Percentiles rank a stretch among this genome's conserved stretches.
These are phyloP conservation scores for Tylopilus balloui DNA, from an alignment of 768 basidiomycete species.

Conservation along the genomic window DNA sequence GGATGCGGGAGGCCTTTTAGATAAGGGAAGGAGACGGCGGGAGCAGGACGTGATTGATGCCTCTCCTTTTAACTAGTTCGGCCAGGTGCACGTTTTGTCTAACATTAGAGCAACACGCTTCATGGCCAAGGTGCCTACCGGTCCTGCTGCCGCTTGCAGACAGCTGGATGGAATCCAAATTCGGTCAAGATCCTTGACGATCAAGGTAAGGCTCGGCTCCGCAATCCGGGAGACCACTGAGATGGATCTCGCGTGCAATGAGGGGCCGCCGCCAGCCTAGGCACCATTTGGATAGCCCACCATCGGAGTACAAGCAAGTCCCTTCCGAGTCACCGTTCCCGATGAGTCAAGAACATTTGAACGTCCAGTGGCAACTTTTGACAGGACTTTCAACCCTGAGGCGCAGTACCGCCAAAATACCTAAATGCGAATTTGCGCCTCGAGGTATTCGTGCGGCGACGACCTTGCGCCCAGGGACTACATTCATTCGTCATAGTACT, in stretches of 20 bases:
- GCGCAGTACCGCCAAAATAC: constrained; percentile 28
- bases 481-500: constrained; percentile 27
- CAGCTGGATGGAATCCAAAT: constrained; percentile 11
- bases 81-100: constrained; percentile 22
- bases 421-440: constrained; percentile 30
- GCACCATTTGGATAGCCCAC: constrained; percentile 9
- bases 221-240: constrained; percentile 10
- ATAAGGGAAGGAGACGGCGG: constrained; percentile 25
- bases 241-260: constrained; percentile 20
- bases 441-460: constrained; percentile 32
- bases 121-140: constrained; percentile 19
- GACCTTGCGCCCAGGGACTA: constrained; percentile 26
- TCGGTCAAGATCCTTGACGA: constrained; percentile 17
- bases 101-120: constrained; percentile 26
- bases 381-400: constrained; percentile 30
- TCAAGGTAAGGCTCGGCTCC: constrained; percentile 28
- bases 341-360: constrained; percentile 10
- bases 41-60: constrained; percentile 20
- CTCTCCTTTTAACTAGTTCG: constrained; percentile 21
- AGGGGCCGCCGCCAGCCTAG: constrained; percentile 10
- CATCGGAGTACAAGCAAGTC: constrained; percentile 10
- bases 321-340: constrained; percentile 13
- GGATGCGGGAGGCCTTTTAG: constrained; percentile 23
- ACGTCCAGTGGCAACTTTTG: constrained; percentile 10
- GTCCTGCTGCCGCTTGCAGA: constrained; percentile 10